Percentiles rank a stretch among this genome's conserved stretches.
Evolutionary conservation across 176 grass and related monocot species (phyloP).

Genomic region (Olyra latifolia): DNA sequence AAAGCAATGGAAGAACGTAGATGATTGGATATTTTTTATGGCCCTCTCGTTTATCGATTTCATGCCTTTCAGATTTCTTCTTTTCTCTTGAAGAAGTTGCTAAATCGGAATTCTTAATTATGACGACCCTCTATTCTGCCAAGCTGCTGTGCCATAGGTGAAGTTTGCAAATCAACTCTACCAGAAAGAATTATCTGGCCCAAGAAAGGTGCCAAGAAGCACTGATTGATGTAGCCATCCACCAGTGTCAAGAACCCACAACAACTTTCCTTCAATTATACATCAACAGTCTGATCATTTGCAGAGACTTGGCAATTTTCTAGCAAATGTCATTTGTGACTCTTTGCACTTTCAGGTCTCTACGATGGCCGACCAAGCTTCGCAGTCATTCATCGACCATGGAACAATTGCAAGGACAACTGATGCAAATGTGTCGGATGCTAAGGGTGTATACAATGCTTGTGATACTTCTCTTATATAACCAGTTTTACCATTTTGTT

Average conservation of each 20-base stretch:
- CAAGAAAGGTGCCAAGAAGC: slow-evolving; percentile 94
- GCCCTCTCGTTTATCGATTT: too few species aligned
- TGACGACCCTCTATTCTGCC: not conserved
- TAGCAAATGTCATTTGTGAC: not conserved
- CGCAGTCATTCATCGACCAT: slow-evolving; percentile 72
- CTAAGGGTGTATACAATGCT: slow-evolving; percentile 77
- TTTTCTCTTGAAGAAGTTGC: too few species aligned
- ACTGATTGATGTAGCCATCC: slow-evolving; percentile 80
- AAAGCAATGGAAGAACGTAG: too few species aligned
- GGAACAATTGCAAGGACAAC: slow-evolving; percentile 72
- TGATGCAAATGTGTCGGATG: slow-evolving; percentile 65
- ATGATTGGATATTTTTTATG: too few species aligned
- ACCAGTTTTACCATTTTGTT: too few species aligned
- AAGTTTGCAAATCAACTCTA: slow-evolving; percentile 81
- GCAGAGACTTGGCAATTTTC: not conserved
- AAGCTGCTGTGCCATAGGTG: slow-evolving; percentile 84
- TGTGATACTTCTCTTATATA: too few species aligned
- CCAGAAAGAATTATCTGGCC: slow-evolving; percentile 85
- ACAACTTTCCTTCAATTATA: not conserved
- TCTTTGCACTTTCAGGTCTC: slow-evolving; percentile 62
- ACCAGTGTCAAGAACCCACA: slow-evolving; percentile 78
- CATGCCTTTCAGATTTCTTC: too few species aligned
- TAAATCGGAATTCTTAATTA: not conserved
- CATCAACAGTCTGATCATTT: not conserved
- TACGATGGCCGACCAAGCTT: slow-evolving; percentile 85